These are phyloP conservation scores for Talaromyces sp. DNA, from an alignment of 2,329 filamentous ascomycete genomes.

Conservation along the genomic window DNA sequence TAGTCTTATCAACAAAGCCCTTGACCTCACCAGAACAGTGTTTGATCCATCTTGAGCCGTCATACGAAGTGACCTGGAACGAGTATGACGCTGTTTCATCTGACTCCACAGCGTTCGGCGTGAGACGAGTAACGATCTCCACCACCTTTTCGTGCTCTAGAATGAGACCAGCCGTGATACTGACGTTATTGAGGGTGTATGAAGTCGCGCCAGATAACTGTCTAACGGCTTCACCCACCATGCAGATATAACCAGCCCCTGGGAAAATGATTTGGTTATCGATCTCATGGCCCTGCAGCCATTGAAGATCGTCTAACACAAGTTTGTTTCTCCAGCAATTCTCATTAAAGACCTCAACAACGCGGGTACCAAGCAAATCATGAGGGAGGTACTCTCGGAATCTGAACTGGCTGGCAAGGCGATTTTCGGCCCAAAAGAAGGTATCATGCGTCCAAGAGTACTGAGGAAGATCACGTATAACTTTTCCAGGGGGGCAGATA, in stretches of 20 bases:
- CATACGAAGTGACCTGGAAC: not conserved
- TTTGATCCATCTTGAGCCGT: not conserved
- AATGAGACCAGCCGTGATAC: not conserved
- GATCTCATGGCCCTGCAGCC: slow-evolving; percentile 31
- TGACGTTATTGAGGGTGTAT: not conserved
- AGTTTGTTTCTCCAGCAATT: slow-evolving; percentile 20
- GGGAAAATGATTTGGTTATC: slow-evolving; percentile 24
- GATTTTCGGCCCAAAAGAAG: slow-evolving; percentile 3
- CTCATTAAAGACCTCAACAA: not conserved
- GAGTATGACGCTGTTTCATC: not conserved
- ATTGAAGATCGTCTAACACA: slow-evolving; percentile 28
- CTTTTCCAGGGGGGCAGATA: not conserved
- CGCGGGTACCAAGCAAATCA: slow-evolving; percentile 10
- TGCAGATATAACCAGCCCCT: slow-evolving; percentile 28
- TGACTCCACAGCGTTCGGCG: not conserved
- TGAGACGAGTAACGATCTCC: slow-evolving; percentile 6
- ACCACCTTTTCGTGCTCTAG: not conserved
- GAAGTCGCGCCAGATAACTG: slow-evolving; percentile 21
- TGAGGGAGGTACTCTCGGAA: slow-evolving; percentile 8
- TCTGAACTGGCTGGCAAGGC: not conserved
- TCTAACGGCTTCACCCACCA: slow-evolving; percentile 29
- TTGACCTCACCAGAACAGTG: not conserved
- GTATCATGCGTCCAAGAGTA: slow-evolving; percentile 14
- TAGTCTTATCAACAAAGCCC: not conserved
- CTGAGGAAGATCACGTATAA: slow-evolving; percentile 5